Evolutionary conservation across 2,329 filamentous ascomycete genomes (phyloP).

Genomic region (Davidsoniella virescens): DNA sequence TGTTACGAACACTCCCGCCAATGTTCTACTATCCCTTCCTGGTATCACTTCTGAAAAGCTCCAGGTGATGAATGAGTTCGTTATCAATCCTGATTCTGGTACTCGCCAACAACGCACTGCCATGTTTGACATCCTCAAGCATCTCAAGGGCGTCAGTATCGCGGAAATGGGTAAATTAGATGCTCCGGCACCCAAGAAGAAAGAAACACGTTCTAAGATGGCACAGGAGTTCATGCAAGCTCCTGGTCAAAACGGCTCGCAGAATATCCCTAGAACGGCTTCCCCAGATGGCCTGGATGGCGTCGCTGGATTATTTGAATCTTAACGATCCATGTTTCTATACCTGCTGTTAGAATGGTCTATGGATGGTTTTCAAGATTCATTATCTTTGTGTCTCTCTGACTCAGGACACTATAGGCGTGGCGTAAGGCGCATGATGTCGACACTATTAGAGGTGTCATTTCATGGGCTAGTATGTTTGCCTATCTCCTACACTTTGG

Average conservation of each 20-base stretch:
- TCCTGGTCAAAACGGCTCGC: slow-evolving; percentile 18
- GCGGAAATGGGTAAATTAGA: slow-evolving; percentile 80
- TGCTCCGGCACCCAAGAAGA: slow-evolving; percentile 32
- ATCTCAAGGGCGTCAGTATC: slow-evolving; percentile 78
- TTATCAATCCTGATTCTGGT: slow-evolving; percentile 40
- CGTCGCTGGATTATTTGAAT: slow-evolving; percentile 35
- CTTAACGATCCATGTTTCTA: slow-evolving; percentile 13
- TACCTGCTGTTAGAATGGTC: not conserved
- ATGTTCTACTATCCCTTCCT: slow-evolving; percentile 65
- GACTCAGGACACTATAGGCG: not conserved
- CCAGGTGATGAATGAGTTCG: slow-evolving; percentile 42
- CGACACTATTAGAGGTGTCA: not conserved
- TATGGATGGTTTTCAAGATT: not conserved
- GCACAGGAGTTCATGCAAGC: slow-evolving; percentile 49
- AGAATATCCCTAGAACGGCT: slow-evolving; percentile 16
- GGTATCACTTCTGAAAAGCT: slow-evolving; percentile 56
- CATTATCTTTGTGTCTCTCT: not conserved
- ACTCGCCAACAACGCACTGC: slow-evolving; percentile 66
- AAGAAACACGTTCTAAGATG: slow-evolving; percentile 38
- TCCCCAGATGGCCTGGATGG: slow-evolving; percentile 38
- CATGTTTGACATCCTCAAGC: slow-evolving; percentile 70
- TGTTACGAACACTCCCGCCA: slow-evolving; percentile 51
- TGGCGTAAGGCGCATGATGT: not conserved
- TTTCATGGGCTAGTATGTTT: not conserved
- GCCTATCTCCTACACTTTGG: not conserved